Percentiles rank a stretch among this genome's conserved stretches.
These are phyloP conservation scores for Candida sojae DNA, from an alignment of 1,139 yeast genomes.

Conservation along the genomic window DNA sequence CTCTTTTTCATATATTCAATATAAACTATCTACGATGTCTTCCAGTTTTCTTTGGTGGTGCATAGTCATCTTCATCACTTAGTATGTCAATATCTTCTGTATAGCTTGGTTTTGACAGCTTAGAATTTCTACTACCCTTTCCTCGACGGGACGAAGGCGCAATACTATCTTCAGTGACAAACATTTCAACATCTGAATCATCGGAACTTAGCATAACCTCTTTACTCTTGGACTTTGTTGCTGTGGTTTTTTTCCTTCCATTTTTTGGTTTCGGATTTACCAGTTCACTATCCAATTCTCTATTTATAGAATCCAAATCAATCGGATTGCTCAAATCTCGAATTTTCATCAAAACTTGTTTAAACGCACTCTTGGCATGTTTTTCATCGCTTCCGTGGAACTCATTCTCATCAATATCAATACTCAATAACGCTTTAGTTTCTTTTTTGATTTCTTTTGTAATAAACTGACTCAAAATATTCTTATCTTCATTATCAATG, in stretches of 20 bases:
- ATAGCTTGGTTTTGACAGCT: conserved; percentile 4
- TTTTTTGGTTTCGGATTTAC: conserved; percentile 4
- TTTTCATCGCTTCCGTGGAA: conserved; percentile 31
- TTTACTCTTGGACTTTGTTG: conserved; percentile 3
- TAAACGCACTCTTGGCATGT: conserved; percentile 30
- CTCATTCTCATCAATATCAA: conserved; percentile 38
- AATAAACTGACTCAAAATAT: conserved; percentile 67
- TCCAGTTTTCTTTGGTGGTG: conserved; percentile 6
- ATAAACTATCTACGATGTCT: conserved; percentile 5
- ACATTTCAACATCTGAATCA: conserved; percentile 15
- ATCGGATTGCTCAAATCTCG: conserved; percentile 18
- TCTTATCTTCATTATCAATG: conserved; percentile 82
- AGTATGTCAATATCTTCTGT: conserved; percentile 13
- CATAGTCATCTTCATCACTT: conserved; percentile 16
- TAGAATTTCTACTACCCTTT: neutral
- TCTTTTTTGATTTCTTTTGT: conserved; percentile 67
- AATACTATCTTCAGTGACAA: conserved; percentile 6
- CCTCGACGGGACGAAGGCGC: neutral
- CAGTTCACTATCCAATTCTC: conserved; percentile 1
- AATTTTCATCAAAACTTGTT: conserved; percentile 27
- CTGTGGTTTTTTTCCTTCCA: neutral
- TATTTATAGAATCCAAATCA: conserved; percentile 3
- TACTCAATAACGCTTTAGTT: conserved; percentile 52
- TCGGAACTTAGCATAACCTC: conserved; percentile 9
- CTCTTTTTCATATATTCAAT: neutral